phyloP scores from a whole-genome alignment of 768 basidiomycete species.

The Lactifluus pinguis region DNA sequence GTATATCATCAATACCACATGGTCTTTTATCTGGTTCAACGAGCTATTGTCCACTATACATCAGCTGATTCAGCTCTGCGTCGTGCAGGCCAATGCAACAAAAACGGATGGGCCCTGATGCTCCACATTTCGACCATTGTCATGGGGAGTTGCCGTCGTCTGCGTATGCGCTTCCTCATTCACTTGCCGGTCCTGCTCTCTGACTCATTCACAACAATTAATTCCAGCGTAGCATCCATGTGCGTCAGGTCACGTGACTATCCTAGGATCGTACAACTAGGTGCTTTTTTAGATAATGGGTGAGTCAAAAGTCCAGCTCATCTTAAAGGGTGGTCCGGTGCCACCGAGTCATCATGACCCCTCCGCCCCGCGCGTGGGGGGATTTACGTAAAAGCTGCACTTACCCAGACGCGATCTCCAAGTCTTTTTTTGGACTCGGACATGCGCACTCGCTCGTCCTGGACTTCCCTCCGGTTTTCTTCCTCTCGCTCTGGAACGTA shows the following conservation, averaged over 20 bases:
- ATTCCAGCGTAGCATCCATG: neutral
- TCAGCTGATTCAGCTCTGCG: neutral
- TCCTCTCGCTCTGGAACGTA: neutral
- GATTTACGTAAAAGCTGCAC: neutral
- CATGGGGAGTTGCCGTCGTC: neutral
- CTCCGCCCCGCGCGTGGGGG: neutral
- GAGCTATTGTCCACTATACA: neutral
- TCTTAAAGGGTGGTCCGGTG: neutral
- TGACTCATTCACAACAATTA: neutral
- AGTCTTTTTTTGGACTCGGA: too few relatives aligned
- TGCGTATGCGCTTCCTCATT: neutral
- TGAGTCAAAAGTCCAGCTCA: neutral
- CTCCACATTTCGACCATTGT: neutral
- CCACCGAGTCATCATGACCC: too few relatives aligned
- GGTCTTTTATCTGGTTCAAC: neutral
- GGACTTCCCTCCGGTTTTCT: neutral
- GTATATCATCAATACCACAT: neutral
- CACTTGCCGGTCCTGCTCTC: neutral
- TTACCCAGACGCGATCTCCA: too few relatives aligned
- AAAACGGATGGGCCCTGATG: neutral
- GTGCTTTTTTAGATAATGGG: neutral
- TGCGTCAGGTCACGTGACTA: too few relatives aligned
- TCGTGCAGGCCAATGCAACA: neutral
- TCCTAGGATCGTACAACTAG: neutral
- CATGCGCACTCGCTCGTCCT: neutral